Evolutionary conservation across 2,329 filamentous ascomycete species (phyloP), one percentile per base, ranked within the genome.

Genomic region (Spiromastix sp.): DNA sequence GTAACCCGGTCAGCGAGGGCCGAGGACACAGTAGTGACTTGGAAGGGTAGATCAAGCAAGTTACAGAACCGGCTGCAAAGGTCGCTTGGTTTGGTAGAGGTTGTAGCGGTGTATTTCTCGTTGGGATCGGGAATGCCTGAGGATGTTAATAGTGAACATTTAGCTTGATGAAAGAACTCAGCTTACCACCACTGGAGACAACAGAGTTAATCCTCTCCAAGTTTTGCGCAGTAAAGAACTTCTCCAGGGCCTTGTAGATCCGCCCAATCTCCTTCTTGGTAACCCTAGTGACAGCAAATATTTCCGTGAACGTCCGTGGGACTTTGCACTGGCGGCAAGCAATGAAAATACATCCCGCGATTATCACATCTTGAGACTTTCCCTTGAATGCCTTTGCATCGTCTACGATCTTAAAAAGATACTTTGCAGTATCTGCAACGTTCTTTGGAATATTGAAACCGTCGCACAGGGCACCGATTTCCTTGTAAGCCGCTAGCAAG

Each of bases 231-330:
- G 80, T 77, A 52, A 96, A 73, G 63, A 93, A 95, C 48, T 80
- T 78, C 63, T 96, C 87, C 29, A 98, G 71, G 39, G 78, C 70
- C 67, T 98, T 98, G 73, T 95, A 98, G 16, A 89, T 89, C 39
- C 87, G 72, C 15, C 91, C 91, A 44, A 98, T 94, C 55, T 98
- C 93, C 66, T 96, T 96, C 68, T 96, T 95, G 41, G 81, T 80
- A 18, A 98, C 89, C 48, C 84, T 85, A 6, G 91, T 98, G 57
- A 96, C 70, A 42, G 85, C 81, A 64, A 84, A 93, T 51, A 98
- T 91, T 59, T 98, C 93, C 32, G 83, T 78, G 65, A 98, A 98
- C 3, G 86, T 93, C 46, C 91, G 82, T 4, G 84, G 81, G 19
- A 87, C 81, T 42, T 79, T 76, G 54, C 85, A 82, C 60, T 95